Conservation (phyloP, 2,329 filamentous ascomycete species). For the Canariomyces notabilis region DNA sequence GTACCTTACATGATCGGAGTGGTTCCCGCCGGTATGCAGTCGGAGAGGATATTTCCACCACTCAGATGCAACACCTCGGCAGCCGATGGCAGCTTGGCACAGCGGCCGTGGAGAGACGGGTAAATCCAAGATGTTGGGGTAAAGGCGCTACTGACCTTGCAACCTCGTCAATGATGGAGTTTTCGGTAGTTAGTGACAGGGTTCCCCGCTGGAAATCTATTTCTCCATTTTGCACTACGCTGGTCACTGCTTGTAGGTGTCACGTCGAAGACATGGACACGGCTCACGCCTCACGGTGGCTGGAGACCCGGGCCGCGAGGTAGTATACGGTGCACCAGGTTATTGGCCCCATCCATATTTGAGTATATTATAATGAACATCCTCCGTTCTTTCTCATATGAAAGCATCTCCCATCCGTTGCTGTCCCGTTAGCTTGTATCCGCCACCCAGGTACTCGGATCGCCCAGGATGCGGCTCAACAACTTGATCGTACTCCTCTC, state of each 20-base stretch:
- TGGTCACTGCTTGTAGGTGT: no score
- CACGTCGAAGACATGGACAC: no score
- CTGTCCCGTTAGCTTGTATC: no score
- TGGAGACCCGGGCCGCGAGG: neutral
- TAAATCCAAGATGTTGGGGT: conserved; percentile 2
- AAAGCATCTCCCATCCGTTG: no score
- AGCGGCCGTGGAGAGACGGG: conserved; percentile 6
- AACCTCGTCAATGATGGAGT: no score
- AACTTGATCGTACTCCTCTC: conserved; percentile 7
- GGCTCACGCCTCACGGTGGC: neutral
- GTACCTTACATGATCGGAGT: neutral
- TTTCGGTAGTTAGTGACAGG: no score
- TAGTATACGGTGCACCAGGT: neutral
- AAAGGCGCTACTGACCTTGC: no score
- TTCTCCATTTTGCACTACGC: conserved; percentile 14
- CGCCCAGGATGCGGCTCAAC: conserved; percentile 12
- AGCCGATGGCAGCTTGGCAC: conserved; percentile 9
- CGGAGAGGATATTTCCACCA: conserved; percentile 14
- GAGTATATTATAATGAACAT: neutral
- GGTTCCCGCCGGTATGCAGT: neutral
- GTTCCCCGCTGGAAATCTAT: conserved; percentile 16
- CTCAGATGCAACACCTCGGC: neutral
- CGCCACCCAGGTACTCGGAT: conserved; percentile 1
- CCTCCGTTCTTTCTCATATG: neutral
- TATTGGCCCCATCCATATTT: neutral